Percentiles rank a stretch among this genome's conserved stretches.
phyloP scores from a whole-genome alignment of 495 filamentous ascomycete genomes.

The Neurospora pannonica region DNA sequence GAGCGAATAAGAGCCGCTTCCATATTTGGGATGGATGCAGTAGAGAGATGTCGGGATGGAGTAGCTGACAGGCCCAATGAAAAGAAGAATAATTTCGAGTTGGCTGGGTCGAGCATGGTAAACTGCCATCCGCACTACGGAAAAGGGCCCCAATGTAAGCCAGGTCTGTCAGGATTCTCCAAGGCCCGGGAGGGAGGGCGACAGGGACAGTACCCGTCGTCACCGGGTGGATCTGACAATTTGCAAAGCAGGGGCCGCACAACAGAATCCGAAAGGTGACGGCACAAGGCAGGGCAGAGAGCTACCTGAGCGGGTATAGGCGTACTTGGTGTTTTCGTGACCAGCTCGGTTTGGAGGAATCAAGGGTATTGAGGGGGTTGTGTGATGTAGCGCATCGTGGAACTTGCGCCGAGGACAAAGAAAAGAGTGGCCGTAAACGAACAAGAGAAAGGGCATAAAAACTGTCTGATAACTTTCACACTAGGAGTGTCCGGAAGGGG shows the following conservation, averaged over 20 bases:
- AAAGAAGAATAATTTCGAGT: not conserved
- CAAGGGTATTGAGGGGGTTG: not conserved
- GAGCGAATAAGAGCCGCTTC: conserved; percentile 1
- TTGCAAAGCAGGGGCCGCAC: not conserved
- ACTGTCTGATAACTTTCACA: not conserved
- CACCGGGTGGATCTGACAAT: not conserved
- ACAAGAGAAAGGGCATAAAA: not conserved
- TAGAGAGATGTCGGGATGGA: conserved; percentile 2
- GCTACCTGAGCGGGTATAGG: not conserved
- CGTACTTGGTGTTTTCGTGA: not conserved
- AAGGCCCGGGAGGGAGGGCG: not conserved
- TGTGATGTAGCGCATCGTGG: not conserved
- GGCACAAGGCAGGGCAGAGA: not conserved
- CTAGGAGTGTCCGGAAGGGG: not conserved
- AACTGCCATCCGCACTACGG: not conserved
- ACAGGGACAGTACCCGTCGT: not conserved
- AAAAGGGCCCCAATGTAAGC: not conserved
- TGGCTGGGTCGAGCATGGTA: not conserved
- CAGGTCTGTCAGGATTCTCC: not conserved
- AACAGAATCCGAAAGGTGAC: not conserved
- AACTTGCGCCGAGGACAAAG: not conserved
- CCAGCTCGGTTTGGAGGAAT: not conserved
- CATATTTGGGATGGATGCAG: conserved; percentile 6
- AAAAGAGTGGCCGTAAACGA: not conserved
- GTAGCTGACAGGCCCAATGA: conserved; percentile 9